Conservation (phyloP, 1,284 basidiomycete species). For the Ganoderma meredithae region DNA sequence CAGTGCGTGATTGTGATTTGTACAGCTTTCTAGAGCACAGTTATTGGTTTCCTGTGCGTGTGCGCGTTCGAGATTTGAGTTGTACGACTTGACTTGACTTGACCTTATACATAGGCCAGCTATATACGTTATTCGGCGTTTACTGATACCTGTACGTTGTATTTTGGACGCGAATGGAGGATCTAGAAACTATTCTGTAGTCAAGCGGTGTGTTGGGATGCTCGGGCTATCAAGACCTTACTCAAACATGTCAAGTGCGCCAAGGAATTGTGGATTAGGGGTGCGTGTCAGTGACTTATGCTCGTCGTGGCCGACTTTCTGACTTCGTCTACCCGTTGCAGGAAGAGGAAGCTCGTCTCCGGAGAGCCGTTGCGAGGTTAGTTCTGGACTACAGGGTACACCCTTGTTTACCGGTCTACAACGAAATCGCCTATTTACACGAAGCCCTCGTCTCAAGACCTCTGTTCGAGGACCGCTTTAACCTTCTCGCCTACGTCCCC, state of each 20-base stretch:
- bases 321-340: background rate
- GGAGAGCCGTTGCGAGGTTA: background rate
- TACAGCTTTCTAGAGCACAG: slow-evolving; percentile 1
- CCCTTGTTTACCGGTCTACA: no score
- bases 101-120: background rate
- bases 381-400: no score
- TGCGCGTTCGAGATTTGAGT: background rate
- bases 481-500: slow-evolving; percentile 53
- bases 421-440: background rate
- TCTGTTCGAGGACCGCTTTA: slow-evolving; percentile 14
- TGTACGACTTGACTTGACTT: background rate
- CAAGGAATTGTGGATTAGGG: background rate
- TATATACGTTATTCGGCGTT: background rate
- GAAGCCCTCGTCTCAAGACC: background rate
- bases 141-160: slow-evolving; percentile 9
- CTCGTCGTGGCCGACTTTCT: background rate
- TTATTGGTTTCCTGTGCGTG: slow-evolving; percentile 8
- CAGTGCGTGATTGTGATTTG: background rate
- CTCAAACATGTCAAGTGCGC: no score
- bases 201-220: background rate
- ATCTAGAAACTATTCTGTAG: background rate
- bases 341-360: background rate
- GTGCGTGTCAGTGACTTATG: background rate
- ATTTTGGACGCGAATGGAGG: background rate
- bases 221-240: background rate